Base-by-base conservation (phyloP, 1,139 yeast species). In the Nakaseomyces kungkrabaensis region DNA sequence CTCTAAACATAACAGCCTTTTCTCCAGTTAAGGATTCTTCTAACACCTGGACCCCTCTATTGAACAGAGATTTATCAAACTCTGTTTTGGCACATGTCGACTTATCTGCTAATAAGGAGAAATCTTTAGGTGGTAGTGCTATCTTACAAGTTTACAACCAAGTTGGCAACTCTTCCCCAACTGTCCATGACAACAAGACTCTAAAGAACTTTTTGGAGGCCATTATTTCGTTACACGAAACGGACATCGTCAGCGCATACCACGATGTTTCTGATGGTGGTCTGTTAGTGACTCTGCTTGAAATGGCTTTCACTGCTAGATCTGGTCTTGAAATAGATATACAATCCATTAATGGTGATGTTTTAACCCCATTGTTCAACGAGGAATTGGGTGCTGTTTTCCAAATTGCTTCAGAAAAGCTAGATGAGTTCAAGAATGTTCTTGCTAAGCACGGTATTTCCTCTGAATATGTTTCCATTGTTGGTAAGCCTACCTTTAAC, bases 181-280 rank as follows among this genome's bases (percentile, higher is more conserved):
- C 84, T 51, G 96, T 90, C 48, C 89, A 83, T 62, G 82, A 86
- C 52, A 71, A 82, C 58, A 58, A 67, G 38, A 56, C 78, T 3
- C 75, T 94, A 59, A 85, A 83, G 70, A 72, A 78, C 24, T 85
- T 89, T 71, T 75, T 92, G 63, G 73, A 77, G 53, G 73, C 95
- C 9, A 71, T 88, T 55, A 75, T 85, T 54, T 77, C 73, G 24
- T 75, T 94, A 60, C 99, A 94, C 67, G 65, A 72, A 45, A 73
- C 79, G 48, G 76, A 78, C 51, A 54, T 77, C 47, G 94, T 94
- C 22, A 74, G 83, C 62, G 88, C 97, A 8, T 94, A 94, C 72
- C 99, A 94, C 65, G 99, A 94, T 69, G 78, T 94, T 65, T 87
- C 96, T 25, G 99, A 94, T 68, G 99, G 99, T 76, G 99, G 99